phyloP scores from a whole-genome alignment of 148 eudicot genomes.

The Cornus kousa region DNA sequence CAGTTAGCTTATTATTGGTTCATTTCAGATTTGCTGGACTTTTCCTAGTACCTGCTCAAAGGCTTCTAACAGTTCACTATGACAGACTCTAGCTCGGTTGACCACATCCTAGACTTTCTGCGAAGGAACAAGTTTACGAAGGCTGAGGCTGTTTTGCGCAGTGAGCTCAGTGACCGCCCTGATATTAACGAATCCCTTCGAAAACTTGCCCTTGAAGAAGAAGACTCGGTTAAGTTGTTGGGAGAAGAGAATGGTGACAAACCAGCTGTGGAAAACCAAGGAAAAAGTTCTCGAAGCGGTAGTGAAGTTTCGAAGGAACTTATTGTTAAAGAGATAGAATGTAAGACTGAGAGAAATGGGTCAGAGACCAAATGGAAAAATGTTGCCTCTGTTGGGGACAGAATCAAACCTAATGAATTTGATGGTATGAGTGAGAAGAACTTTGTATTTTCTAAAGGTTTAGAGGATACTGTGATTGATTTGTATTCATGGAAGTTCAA shows the following conservation, averaged over 20 bases:
- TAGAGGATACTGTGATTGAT: conserved; percentile 69
- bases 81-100: conserved; percentile 64
- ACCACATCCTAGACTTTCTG: conserved; percentile 62
- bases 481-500: conserved; percentile 55
- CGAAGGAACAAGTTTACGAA: conserved; percentile 70
- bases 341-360: conserved; percentile 51
- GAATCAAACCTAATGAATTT: conserved; percentile 26
- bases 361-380: conserved; percentile 53
- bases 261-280: conserved; percentile 26
- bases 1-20: conserved; percentile 3
- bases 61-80: conserved; percentile 27
- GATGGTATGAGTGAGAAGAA: conserved; percentile 43
- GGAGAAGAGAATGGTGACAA: conserved; percentile 41
- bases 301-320: conserved; percentile 64
- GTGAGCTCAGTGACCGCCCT: conserved; percentile 58
- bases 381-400: conserved; percentile 22
- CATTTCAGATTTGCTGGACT: conserved; percentile 30
- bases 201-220: conserved; percentile 46
- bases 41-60: conserved; percentile 19
- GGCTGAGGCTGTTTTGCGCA: conserved; percentile 90
- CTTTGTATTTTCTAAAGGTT: conserved; percentile 43
- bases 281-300: conserved; percentile 35
- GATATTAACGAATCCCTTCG: conserved; percentile 62
- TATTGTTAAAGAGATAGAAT: conserved; percentile 87
- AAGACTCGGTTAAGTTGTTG: conserved; percentile 28